Evolutionary conservation across 108 stramenopile species (phyloP).

Genomic region (Stephanodiscus minutulus): DNA sequence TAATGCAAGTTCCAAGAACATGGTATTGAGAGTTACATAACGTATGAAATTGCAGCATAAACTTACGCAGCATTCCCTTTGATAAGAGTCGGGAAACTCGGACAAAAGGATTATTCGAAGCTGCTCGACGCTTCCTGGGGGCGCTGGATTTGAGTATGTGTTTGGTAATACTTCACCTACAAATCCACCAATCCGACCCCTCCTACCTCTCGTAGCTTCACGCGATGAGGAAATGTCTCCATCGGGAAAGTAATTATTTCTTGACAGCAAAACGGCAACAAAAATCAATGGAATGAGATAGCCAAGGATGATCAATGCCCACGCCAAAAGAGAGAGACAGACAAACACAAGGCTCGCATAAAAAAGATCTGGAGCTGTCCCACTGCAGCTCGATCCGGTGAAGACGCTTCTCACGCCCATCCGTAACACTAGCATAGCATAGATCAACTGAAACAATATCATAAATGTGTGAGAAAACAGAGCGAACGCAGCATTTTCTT

Average conservation of each 20-base stretch:
- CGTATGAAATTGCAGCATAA: background rate
- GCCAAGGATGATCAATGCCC: slow-evolving; percentile 64
- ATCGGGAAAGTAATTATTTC: slow-evolving; percentile 68
- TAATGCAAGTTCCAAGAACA: background rate
- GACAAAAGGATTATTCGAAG: slow-evolving; percentile 46
- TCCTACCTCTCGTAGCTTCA: slow-evolving; percentile 29
- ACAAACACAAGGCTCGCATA: slow-evolving; percentile 58
- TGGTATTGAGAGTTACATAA: slow-evolving; percentile 3
- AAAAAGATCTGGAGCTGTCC: slow-evolving; percentile 67
- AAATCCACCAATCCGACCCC: slow-evolving; percentile 28
- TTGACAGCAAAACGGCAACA: slow-evolving; percentile 66
- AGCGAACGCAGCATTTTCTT: background rate
- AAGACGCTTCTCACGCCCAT: slow-evolving; percentile 61
- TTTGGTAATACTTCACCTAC: slow-evolving; percentile 54
- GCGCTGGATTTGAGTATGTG: slow-evolving; percentile 58
- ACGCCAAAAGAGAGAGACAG: slow-evolving; percentile 59
- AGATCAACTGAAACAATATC: slow-evolving; percentile 38
- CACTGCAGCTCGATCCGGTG: slow-evolving; percentile 47
- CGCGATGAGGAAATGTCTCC: slow-evolving; percentile 23
- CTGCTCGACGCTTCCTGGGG: slow-evolving; percentile 55
- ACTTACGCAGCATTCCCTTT: slow-evolving; percentile 67
- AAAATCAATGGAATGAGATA: slow-evolving; percentile 65
- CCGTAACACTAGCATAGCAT: slow-evolving; percentile 60
- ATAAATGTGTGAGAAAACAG: background rate
- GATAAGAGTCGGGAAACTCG: slow-evolving; percentile 51